phyloP scores from a whole-genome alignment of 768 basidiomycete genomes.

The Hygrophorus pudorinus region DNA sequence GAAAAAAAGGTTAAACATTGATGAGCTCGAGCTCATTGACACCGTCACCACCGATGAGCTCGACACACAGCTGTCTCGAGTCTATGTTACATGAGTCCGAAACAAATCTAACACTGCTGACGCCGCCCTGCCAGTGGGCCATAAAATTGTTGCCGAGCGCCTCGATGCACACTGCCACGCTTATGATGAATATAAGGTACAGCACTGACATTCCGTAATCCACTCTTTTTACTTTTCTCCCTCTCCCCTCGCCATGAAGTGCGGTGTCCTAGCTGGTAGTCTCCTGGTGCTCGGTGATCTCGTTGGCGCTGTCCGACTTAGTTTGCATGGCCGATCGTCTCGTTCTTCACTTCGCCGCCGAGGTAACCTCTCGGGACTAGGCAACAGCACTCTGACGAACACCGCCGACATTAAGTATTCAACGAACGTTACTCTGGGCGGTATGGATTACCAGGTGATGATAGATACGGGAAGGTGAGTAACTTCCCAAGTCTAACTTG shows the following conservation, averaged over 20 bases:
- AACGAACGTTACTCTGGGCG: conserved; percentile 14
- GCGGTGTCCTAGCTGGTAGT: too few species aligned
- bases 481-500: not conserved
- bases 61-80: too few species aligned
- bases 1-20: not conserved
- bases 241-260: too few species aligned
- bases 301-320: not conserved
- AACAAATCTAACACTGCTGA: too few species aligned
- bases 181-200: too few species aligned
- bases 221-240: too few species aligned
- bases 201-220: too few species aligned
- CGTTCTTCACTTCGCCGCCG: not conserved
- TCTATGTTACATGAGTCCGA: too few species aligned
- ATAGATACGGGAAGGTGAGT: conserved; percentile 18
- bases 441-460: conserved; percentile 9
- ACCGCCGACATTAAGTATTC: conserved; percentile 10
- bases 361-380: not conserved
- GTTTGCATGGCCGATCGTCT: not conserved
- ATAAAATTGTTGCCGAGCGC: too few species aligned
- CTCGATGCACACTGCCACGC: too few species aligned
- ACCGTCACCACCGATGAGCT: not conserved
- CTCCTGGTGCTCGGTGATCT: not conserved
- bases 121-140: too few species aligned
- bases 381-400: not conserved
- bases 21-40: not conserved